Percentiles rank a stretch among this genome's conserved stretches.
Evolutionary conservation across 345 rosid genomes (phyloP).

Genomic region (Isatis tinctoria): DNA sequence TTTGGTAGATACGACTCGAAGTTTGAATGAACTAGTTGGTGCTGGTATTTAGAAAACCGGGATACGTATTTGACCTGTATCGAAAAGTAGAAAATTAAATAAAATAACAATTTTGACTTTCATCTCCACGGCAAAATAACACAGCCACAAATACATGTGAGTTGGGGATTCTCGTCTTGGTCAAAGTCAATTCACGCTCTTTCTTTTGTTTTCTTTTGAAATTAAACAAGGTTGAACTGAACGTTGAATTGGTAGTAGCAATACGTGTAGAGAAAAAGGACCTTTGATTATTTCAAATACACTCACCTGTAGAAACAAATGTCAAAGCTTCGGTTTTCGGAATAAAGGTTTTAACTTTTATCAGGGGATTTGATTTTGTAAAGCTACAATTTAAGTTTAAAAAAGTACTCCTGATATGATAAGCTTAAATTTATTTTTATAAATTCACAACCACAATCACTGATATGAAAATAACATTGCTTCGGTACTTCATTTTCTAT

Average conservation of each 20-base stretch:
- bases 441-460: background rate
- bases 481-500: background rate
- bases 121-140: background rate
- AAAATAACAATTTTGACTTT: background rate
- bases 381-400: background rate
- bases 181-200: conserved; percentile 17
- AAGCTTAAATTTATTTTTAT: no score
- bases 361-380: background rate
- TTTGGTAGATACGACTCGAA: background rate
- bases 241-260: background rate
- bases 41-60: background rate
- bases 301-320: no score
- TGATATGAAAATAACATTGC: background rate
- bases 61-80: background rate
- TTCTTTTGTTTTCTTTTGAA: background rate
- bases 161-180: background rate
- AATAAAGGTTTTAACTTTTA: background rate
- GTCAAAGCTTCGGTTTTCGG: background rate
- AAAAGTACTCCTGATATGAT: no score
- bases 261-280: background rate
- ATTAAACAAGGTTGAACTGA: background rate
- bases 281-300: background rate
- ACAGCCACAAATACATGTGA: background rate
- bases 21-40: background rate
- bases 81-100: background rate